Base-by-base conservation (phyloP, 371 early-diverging fungal genomes). In the Mucor indicus region DNA sequence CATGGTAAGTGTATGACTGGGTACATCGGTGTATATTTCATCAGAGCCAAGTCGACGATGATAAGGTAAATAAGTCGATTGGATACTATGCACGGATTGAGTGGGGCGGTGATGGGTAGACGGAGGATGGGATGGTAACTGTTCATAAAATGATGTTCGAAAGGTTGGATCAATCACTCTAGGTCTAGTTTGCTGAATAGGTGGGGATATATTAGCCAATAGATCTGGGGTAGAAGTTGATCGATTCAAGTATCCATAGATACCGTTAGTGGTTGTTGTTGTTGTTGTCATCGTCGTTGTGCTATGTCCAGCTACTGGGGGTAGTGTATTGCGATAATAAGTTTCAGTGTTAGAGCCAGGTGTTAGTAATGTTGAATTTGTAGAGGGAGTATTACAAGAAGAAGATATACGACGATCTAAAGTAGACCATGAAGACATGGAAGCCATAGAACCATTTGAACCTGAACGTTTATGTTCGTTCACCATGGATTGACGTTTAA, bases 201-300 rank as follows among this genome's bases (percentile, higher is more conserved):
- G 21, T 20, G 30, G 41, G 40, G 6, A 42, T 25, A 21, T 41
- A 37, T 23, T 45, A 38, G 29, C 30, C 17, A 60, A 19, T 12
- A 60, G 16, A 39, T 55, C 55, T 10, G 61, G 61, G 23, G 61
- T 60, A 10, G 61, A 60, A n/a, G 55, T 50, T 17, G 61, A 60
- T 36, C 52, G 36, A 10, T 55, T 60, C 13, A 60, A 46, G 24
- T 60, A 60, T 1, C 32, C 38, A 38, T 54, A 5, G 7, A 7
- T 27, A 27, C 11, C 11, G 29, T 27, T 27, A 5, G n/a, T n/a
- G n/a, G n/a, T n/a, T n/a, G n/a, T n/a, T n/a, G n/a, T n/a, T n/a
- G n/a, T n/a, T n/a, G n/a, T n/a, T n/a, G n/a, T n/a, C n/a, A n/a
- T n/a, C n/a, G n/a, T 44, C 0, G 55, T 15, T 4, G 32, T 15